Base-by-base conservation (phyloP, 257 asterid species). In the Sherardia arvensis region DNA sequence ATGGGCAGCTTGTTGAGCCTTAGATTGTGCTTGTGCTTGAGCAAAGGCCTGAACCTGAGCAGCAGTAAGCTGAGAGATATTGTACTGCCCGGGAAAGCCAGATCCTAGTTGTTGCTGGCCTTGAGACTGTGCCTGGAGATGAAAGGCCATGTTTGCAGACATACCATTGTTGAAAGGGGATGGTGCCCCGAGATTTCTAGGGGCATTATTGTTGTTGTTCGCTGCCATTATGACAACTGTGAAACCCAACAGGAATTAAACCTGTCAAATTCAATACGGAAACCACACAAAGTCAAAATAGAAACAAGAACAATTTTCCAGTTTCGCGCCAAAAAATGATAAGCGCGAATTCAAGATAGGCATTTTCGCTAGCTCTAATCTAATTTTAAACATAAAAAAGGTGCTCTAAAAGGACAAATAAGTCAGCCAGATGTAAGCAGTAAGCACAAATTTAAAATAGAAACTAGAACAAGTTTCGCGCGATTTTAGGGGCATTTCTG, bases 1-100 rank as follows among this genome's bases (percentile, higher is more conserved):
- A 38, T 74, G 51, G 7, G 51, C 51, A 43, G 51, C 51, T 43
- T 43, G 51, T 43, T 43, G 51, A 43, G 76, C 74, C 47, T 38
- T 74, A n/a, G 76, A 72, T 69, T 72, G 74, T 65, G 80, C 73
- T 54, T 86, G 94, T n/a, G 87, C 92, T 69, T 87, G 95, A 29
- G 84, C 85, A n/a, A 81, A 62, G 32, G 96, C 98, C 71, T 91
- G 96, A 7, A n/a, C n/a, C n/a, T n/a, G n/a, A n/a, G n/a, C n/a
- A n/a, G n/a, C n/a, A n/a, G n/a, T n/a, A n/a, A 92, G 81, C 72
- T 81, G 87, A 38, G 87, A 74, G 54, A 81, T 38, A 78, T 89
- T 96, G 79, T 73, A 87, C 67, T 87, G 92, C 29, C 85, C 78
- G 0, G 95, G 85, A 69, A 83, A 92, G 9, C 87, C 95, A 40